Conservation (phyloP, 805 yeast genomes). For the Martiniozyma abietophila region DNA sequence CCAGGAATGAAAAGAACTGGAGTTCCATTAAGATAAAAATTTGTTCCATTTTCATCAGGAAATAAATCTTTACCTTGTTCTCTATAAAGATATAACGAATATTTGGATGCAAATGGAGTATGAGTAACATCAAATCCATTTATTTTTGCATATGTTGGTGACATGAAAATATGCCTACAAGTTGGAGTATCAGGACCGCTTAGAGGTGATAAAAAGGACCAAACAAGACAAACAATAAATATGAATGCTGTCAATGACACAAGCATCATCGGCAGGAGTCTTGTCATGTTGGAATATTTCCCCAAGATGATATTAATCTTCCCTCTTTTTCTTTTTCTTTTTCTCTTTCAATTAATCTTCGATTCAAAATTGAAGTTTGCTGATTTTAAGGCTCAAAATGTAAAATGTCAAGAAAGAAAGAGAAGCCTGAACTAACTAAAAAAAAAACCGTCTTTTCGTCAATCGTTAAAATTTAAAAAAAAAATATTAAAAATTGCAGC, state of each 20-base stretch:
- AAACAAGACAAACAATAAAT: constrained; percentile 5
- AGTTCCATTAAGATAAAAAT: constrained; percentile 44
- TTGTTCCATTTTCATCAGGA: constrained; percentile 33
- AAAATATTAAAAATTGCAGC: no score
- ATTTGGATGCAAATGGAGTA: constrained; percentile 67
- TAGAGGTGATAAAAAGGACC: constrained; percentile 22
- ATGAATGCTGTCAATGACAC: constrained; percentile 5
- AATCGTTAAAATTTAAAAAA: no score
- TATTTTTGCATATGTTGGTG: constrained; percentile 72
- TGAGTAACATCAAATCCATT: constrained; percentile 62
- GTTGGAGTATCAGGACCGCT: constrained; percentile 38
- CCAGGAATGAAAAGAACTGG: constrained; percentile 96
- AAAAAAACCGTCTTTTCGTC: no score
- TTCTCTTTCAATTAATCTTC: no score
- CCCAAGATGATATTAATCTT: no score
- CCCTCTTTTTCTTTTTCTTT: no score
- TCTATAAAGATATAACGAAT: constrained; percentile 75
- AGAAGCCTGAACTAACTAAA: no score
- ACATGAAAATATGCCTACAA: constrained; percentile 71
- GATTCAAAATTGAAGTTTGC: no score
- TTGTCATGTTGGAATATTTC: no score
- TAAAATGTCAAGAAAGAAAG: no score
- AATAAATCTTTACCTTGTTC: constrained; percentile 63
- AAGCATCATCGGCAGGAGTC: no score
- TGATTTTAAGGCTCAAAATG: no score